Conservation (phyloP, 176 grass and related monocot genomes). For the Themeda triandra region DNA sequence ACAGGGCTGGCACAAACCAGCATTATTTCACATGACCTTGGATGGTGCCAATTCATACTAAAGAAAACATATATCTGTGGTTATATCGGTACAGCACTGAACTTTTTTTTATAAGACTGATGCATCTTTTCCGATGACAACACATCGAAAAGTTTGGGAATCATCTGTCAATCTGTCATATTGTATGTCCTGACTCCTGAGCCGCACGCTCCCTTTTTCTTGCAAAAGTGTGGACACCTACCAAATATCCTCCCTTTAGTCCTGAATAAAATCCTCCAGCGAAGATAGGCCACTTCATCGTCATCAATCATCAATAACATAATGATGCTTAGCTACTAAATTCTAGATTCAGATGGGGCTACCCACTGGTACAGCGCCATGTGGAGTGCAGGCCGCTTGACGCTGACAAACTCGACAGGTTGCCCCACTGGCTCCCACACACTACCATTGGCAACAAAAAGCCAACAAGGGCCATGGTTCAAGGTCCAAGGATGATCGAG, state of each 20-base stretch:
- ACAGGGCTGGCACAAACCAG: background rate
- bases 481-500: background rate
- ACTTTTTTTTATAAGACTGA: background rate
- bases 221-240: background rate
- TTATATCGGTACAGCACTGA: background rate
- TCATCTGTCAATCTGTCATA: background rate
- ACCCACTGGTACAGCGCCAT: background rate
- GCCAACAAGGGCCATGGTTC: background rate
- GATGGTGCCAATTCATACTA: background rate
- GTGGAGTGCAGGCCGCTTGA: background rate
- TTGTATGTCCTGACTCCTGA: background rate
- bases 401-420: background rate
- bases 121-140: background rate
- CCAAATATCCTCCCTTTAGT: constrained; percentile 3
- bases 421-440: background rate
- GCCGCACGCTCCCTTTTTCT: background rate
- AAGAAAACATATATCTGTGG: background rate
- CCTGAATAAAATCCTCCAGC: background rate
- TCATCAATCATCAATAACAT: background rate
- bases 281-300: background rate
- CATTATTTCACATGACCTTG: background rate
- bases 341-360: constrained; percentile 12
- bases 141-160: background rate
- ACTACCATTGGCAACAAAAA: background rate
- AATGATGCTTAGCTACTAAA: background rate